Evolutionary conservation across 805 yeast species (phyloP).

Genomic region (Candida palmyrensis): DNA sequence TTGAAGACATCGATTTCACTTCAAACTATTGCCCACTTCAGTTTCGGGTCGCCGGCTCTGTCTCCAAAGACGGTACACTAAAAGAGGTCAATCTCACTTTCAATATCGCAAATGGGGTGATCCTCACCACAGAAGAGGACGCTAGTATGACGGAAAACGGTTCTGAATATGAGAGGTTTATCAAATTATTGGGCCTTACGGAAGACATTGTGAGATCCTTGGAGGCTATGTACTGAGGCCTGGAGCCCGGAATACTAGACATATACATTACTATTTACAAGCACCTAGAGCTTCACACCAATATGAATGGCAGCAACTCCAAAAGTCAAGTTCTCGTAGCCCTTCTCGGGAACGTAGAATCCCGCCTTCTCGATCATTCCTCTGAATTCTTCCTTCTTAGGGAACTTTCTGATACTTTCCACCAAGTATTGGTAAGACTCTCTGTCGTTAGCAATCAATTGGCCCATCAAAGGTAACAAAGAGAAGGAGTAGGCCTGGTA

Average conservation of each 20-base stretch:
- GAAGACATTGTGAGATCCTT: slow-evolving; percentile 26
- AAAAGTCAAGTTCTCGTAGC: slow-evolving; percentile 90
- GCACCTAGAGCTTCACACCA: slow-evolving; percentile 73
- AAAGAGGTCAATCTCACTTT: slow-evolving; percentile 13
- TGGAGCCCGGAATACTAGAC: slow-evolving; percentile 4
- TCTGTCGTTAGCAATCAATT: slow-evolving; percentile 89
- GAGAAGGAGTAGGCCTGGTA: slow-evolving; percentile 90
- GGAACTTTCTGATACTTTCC: slow-evolving; percentile 89
- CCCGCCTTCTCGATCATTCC: slow-evolving; percentile 94
- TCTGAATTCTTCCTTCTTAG: slow-evolving; percentile 86
- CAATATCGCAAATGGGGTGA: slow-evolving; percentile 27
- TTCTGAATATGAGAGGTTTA: slow-evolving; percentile 11
- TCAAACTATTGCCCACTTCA: too few species aligned
- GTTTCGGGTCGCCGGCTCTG: too few species aligned
- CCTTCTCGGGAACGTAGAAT: slow-evolving; percentile 77
- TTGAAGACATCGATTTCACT: too few species aligned
- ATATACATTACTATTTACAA: slow-evolving; percentile 5
- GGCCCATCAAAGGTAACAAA: slow-evolving; percentile 90
- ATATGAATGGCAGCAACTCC: slow-evolving; percentile 96
- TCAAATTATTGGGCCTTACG: slow-evolving; percentile 22
- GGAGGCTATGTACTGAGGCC: slow-evolving; percentile 5
- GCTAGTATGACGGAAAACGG: slow-evolving; percentile 19
- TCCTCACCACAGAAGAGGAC: slow-evolving; percentile 9
- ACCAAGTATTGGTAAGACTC: slow-evolving; percentile 95
- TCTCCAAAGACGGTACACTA: too few species aligned